These are phyloP conservation scores for Bothriochloa decipiens DNA, from an alignment of 176 grass and related monocot species.

Conservation along the genomic window DNA sequence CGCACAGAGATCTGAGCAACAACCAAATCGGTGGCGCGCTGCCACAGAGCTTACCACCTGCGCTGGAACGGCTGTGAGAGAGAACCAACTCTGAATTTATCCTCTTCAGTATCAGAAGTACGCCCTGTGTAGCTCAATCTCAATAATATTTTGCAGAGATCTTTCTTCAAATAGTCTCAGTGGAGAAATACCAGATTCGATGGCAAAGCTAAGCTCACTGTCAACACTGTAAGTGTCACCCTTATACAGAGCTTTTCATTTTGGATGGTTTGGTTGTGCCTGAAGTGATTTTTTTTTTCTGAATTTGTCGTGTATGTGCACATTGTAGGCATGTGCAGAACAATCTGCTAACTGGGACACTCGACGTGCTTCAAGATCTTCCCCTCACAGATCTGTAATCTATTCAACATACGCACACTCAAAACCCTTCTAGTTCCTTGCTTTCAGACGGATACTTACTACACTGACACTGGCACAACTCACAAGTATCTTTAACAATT, in stretches of 20 bases:
- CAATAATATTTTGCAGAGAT: conserved; percentile 39
- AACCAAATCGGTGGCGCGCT: conserved; percentile 54
- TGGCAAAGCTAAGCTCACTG: conserved; percentile 48
- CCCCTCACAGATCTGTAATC: conserved; percentile 71
- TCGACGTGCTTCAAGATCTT: conserved; percentile 57
- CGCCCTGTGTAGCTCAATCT: background rate
- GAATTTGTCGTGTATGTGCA: background rate
- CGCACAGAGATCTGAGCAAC: conserved; percentile 49
- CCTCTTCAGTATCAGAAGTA: background rate
- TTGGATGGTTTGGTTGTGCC: background rate
- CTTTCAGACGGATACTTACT: background rate
- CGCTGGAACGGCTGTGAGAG: conserved; percentile 51
- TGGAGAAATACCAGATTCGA: conserved; percentile 48
- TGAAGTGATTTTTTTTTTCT: background rate
- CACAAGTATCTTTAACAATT: background rate
- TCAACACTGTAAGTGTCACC: conserved; percentile 43
- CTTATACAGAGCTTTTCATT: background rate
- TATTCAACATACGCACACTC: background rate
- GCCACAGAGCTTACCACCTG: conserved; percentile 46
- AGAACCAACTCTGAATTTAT: background rate
- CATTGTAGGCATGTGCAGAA: conserved; percentile 61
- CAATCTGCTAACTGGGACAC: conserved; percentile 56
- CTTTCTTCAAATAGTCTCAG: conserved; percentile 56
- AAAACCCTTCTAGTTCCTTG: background rate
- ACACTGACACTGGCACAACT: background rate